A percentile compares a stretch with the other conserved stretches of the same genome.
Conservation (phyloP, 2,329 filamentous ascomycete species). For the Colletotrichum orbiculare region DNA sequence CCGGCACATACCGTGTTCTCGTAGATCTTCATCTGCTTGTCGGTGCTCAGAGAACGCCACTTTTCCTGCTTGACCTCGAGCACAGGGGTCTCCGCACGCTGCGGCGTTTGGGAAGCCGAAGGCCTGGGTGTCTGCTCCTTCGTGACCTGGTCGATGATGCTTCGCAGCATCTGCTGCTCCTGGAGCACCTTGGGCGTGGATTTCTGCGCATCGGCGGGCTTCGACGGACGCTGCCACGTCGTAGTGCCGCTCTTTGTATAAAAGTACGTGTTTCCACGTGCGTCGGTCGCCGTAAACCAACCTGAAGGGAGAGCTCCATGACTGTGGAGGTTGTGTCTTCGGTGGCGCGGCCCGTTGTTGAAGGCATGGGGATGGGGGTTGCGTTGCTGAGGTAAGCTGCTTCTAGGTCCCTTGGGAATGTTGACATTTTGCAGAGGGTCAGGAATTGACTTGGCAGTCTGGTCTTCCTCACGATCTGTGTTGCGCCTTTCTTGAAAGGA, state of each 20-base stretch:
- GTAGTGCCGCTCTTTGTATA: constrained; percentile 83
- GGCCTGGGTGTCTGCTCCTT: constrained; percentile 70
- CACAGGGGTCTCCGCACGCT: constrained; percentile 64
- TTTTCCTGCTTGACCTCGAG: constrained; percentile 74
- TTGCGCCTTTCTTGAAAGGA: constrained; percentile 73
- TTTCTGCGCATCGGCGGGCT: constrained; percentile 72
- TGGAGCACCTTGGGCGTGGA: constrained; percentile 71
- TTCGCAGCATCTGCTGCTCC: constrained; percentile 80
- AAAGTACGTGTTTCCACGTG: constrained; percentile 82
- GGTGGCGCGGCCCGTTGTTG: constrained; percentile 51
- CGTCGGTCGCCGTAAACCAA: constrained; percentile 83
- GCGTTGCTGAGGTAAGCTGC: constrained; percentile 64
- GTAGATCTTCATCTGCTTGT: constrained; percentile 96
- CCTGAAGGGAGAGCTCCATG: constrained; percentile 76
- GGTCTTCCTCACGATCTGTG: constrained; percentile 54
- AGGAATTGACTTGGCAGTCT: constrained; percentile 45
- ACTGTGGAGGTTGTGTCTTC: constrained; percentile 63
- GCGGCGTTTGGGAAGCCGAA: constrained; percentile 72
- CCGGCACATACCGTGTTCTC: constrained; percentile 82
- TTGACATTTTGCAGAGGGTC: constrained; percentile 61
- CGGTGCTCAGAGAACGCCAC: constrained; percentile 75
- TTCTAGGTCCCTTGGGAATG: constrained; percentile 69
- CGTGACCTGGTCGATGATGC: constrained; percentile 86
- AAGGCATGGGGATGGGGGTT: constrained; percentile 54
- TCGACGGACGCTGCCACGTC: constrained; percentile 83